These are phyloP conservation scores for Fennellomyces sp. DNA, from an alignment of 371 early-diverging fungal genomes.

Conservation along the genomic window DNA sequence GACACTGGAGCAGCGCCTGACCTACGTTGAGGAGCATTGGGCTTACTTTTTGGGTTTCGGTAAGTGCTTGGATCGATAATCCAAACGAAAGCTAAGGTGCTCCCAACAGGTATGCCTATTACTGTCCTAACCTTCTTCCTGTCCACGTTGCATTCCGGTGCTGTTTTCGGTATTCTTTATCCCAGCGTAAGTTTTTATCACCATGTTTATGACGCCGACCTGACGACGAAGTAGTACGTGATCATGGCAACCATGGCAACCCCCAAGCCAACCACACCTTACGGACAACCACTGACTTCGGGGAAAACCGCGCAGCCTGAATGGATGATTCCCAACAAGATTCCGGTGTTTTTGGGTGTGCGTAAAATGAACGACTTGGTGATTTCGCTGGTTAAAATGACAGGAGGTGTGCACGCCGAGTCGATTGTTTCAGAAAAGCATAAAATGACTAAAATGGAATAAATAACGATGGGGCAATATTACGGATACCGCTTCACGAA, in stretches of 20 bases:
- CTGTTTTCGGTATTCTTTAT: conserved; percentile 50
- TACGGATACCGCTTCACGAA: no score
- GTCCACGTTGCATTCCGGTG: conserved; percentile 45
- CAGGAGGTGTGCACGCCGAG: conserved; percentile 47
- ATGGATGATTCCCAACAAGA: conserved; percentile 38
- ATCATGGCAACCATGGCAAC: conserved; percentile 55
- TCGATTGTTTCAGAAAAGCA: conserved; percentile 41
- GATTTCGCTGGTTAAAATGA: conserved; percentile 30
- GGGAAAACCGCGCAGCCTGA: conserved; percentile 29
- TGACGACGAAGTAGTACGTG: conserved; percentile 35
- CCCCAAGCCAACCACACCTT: conserved; percentile 33
- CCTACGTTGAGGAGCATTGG: conserved; percentile 57
- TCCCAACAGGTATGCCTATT: conserved; percentile 32
- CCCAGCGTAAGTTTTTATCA: conserved; percentile 42
- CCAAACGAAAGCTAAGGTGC: background rate
- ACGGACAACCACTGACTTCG: conserved; percentile 29
- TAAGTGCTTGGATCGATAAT: conserved; percentile 12
- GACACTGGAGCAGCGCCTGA: conserved; percentile 52
- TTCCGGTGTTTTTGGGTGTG: conserved; percentile 50
- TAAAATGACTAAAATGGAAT: conserved; percentile 18
- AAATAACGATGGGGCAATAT: no score
- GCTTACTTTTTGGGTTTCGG: conserved; percentile 60
- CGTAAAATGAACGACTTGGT: conserved; percentile 42
- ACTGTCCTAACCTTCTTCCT: conserved; percentile 53
- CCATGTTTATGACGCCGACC: background rate